A percentile compares a stretch with the other conserved stretches of the same genome.
phyloP scores from a whole-genome alignment of 2,329 filamentous ascomycete genomes.

The Talaromyces amestolkiae region DNA sequence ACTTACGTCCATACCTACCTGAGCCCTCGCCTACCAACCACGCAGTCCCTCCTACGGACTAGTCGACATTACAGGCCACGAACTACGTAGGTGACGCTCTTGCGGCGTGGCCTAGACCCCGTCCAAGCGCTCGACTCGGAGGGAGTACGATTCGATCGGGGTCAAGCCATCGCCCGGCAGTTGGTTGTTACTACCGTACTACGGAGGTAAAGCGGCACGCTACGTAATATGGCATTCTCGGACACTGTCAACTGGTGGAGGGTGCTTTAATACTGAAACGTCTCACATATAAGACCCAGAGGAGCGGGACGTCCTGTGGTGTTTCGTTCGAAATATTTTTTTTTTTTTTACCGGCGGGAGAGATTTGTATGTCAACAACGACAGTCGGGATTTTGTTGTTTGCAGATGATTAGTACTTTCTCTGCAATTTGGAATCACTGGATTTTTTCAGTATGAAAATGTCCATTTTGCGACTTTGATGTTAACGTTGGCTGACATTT shows the following conservation, averaged over 20 bases:
- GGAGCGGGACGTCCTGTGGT: neutral
- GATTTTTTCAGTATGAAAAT: neutral
- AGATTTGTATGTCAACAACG: neutral
- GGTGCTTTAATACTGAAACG: neutral
- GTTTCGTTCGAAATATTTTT: neutral
- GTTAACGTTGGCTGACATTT: neutral
- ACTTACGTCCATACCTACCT: neutral
- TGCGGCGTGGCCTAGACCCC: neutral
- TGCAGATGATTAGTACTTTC: neutral
- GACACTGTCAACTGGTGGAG: neutral
- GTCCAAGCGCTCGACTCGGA: neutral
- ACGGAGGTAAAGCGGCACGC: neutral
- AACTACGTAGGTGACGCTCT: neutral
- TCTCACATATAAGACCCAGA: neutral
- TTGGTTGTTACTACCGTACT: neutral
- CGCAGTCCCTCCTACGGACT: neutral
- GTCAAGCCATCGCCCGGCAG: neutral
- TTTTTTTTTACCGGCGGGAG: neutral
- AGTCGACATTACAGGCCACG: neutral
- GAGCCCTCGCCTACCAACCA: neutral
- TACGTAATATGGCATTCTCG: constrained; percentile 3
- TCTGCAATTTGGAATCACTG: neutral
- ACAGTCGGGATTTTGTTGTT: neutral
- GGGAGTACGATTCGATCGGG: neutral
- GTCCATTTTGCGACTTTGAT: neutral